Percentiles rank a stretch among this genome's conserved stretches.
These are phyloP conservation scores for Entomortierella parvispora DNA, from an alignment of 192 early-diverging fungal genomes.

Conservation along the genomic window DNA sequence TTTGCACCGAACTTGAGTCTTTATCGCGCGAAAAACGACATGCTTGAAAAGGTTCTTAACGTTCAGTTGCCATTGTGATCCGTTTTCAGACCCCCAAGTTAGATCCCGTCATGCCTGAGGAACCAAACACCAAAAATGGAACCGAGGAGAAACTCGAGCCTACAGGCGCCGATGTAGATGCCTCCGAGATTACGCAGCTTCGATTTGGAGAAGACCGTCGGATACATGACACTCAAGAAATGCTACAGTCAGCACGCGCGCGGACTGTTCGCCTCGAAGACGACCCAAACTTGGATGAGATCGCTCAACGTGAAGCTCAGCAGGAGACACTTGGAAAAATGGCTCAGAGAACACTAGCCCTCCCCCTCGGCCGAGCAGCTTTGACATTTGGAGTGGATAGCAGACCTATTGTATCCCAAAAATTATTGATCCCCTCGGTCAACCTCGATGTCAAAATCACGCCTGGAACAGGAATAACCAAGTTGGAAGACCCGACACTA, in stretches of 20 bases:
- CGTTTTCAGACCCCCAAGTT: not conserved
- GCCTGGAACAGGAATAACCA: slow-evolving; percentile 67
- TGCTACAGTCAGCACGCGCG: slow-evolving; percentile 57
- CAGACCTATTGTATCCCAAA: slow-evolving; percentile 61
- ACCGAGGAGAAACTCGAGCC: slow-evolving; percentile 25
- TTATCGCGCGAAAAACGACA: no score
- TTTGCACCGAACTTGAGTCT: not conserved
- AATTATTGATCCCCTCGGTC: slow-evolving; percentile 66
- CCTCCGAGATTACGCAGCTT: slow-evolving; percentile 62
- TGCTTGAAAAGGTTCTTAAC: no score
- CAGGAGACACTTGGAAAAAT: slow-evolving; percentile 25
- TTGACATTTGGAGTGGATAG: slow-evolving; percentile 71
- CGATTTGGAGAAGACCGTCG: slow-evolving; percentile 65
- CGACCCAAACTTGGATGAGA: slow-evolving; percentile 35
- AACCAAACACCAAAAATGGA: slow-evolving; percentile 38
- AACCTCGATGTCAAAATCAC: slow-evolving; percentile 70
- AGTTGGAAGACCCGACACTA: slow-evolving; percentile 55
- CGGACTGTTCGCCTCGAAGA: slow-evolving; percentile 29
- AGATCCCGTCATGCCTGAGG: slow-evolving; percentile 14
- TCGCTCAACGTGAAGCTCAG: slow-evolving; percentile 22
- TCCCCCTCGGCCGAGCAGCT: slow-evolving; percentile 73
- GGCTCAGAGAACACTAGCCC: slow-evolving; percentile 65
- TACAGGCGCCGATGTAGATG: slow-evolving; percentile 44
- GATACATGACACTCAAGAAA: slow-evolving; percentile 60
- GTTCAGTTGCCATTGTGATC: no score